phyloP scores from a whole-genome alignment of 257 asterid genomes.

The Solanum paucissectum region DNA sequence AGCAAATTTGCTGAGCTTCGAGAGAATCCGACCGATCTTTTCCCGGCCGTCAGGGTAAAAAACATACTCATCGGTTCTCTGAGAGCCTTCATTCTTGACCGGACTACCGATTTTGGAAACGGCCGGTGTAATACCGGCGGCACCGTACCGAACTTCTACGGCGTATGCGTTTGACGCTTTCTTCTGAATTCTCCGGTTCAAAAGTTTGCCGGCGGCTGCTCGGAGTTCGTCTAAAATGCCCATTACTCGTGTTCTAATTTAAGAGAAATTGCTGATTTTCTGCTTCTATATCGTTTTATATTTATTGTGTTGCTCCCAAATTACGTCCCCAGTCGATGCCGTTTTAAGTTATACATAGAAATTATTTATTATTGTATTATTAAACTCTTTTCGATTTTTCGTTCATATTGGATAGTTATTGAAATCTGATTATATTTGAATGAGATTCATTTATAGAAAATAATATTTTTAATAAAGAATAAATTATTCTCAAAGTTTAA shows the following conservation, averaged over 20 bases:
- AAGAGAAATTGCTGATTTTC: neutral
- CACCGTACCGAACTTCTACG: neutral
- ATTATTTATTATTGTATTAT: no score
- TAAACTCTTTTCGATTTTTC: no score
- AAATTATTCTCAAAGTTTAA: no score
- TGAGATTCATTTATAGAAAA: no score
- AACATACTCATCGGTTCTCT: conserved; percentile 9
- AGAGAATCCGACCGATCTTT: neutral
- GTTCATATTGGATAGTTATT: no score
- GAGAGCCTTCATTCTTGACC: neutral
- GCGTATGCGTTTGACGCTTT: neutral
- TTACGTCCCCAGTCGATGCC: neutral
- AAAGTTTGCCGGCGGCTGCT: conserved; percentile 4
- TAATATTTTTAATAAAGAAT: no score
- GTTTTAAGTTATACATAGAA: neutral
- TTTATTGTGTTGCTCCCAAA: neutral
- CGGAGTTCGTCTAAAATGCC: conserved; percentile 7
- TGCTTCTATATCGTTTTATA: neutral
- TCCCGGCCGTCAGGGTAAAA: conserved; percentile 20
- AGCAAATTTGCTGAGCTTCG: conserved; percentile 34
- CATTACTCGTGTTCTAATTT: neutral
- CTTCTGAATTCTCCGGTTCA: neutral
- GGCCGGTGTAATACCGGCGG: neutral
- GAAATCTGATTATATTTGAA: no score
- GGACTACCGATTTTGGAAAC: neutral